A percentile compares a stretch with the other conserved stretches of the same genome.
These are phyloP conservation scores for Colletotrichum melonis DNA, from an alignment of 2,329 filamentous ascomycete genomes.

Conservation along the genomic window DNA sequence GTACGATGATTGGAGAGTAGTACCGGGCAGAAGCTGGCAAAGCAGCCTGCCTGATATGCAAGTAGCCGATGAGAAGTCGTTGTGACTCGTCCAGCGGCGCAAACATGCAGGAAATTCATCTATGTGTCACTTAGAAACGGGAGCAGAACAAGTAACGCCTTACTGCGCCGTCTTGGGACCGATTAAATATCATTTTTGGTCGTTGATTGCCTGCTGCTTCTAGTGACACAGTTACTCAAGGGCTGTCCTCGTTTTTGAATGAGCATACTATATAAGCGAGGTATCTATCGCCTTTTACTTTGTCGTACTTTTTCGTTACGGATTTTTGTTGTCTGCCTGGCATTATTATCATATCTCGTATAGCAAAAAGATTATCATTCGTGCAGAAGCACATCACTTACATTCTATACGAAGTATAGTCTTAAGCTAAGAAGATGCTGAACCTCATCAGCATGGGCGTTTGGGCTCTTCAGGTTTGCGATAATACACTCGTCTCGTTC, in stretches of 20 bases:
- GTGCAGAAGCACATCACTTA: background rate
- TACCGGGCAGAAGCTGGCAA: background rate
- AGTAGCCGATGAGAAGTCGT: background rate
- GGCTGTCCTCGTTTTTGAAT: background rate
- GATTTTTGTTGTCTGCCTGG: background rate
- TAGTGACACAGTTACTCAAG: background rate
- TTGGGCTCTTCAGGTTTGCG: constrained; percentile 30
- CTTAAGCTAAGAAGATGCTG: background rate
- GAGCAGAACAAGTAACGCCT: background rate
- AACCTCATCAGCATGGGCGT: constrained; percentile 17
- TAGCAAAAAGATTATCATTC: background rate
- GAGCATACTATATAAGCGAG: background rate
- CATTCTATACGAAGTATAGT: background rate
- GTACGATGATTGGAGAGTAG: background rate
- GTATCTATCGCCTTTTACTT: background rate
- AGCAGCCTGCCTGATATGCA: background rate
- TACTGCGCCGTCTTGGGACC: constrained; percentile 3
- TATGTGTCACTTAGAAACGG: constrained; percentile 6
- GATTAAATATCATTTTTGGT: background rate
- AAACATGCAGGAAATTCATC: constrained; percentile 16
- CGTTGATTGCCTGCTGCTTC: background rate
- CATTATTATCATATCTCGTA: background rate
- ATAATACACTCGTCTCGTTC: background rate
- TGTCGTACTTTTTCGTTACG: background rate
- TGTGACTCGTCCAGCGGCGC: constrained; percentile 1